Evolutionary conservation across 177 flowering plant species (phyloP), one percentile per base, ranked within the genome.

Genomic region (Tripterygium wilfordii): DNA sequence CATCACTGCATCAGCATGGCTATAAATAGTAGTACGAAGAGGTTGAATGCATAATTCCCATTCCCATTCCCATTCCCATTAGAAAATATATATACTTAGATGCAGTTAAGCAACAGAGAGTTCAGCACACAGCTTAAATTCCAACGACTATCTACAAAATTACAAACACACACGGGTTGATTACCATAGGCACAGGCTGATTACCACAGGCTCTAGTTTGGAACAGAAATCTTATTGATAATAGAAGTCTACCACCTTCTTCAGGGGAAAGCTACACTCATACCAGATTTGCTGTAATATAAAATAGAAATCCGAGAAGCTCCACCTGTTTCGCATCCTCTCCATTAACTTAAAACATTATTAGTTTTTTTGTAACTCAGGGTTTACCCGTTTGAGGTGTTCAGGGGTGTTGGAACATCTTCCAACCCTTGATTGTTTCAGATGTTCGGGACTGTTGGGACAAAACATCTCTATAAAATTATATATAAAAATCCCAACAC

Each of bases 141-240:
- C 26, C 43, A 45, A 49, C 29, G 47, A 45, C 40, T 40, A 10
- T 51, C 44, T 43, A 53, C 44, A 38, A 28, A 45, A 44, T 49
- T 26, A 54, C 54, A 55, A 33, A 57, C 30, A 44, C n/a, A n/a
- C 56, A 53, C 26, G 13, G 38, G 47, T 32, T 48, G 51, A 46
- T 56, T 14, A 45, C 51, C 38, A 38, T 45, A 29, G n/a, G n/a
- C n/a, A n/a, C n/a, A n/a, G n/a, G n/a, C n/a, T n/a, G n/a, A n/a
- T n/a, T n/a, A n/a, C n/a, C n/a, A n/a, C n/a, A n/a, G 32, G 48
- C 5, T 26, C 14, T 3, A 8, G 42, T 20, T 38, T 8, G 1
- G n/a, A 26, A 43, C 29, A 41, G 26, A 46, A 8, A 38, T 38
- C 10, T 12, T 6, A 7, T 7, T 30, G 12, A 30, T 6, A 30